Evolutionary conservation across 441 rosid genomes (phyloP), one percentile per base, ranked within the genome.

Genomic region (Daphne laureola): DNA sequence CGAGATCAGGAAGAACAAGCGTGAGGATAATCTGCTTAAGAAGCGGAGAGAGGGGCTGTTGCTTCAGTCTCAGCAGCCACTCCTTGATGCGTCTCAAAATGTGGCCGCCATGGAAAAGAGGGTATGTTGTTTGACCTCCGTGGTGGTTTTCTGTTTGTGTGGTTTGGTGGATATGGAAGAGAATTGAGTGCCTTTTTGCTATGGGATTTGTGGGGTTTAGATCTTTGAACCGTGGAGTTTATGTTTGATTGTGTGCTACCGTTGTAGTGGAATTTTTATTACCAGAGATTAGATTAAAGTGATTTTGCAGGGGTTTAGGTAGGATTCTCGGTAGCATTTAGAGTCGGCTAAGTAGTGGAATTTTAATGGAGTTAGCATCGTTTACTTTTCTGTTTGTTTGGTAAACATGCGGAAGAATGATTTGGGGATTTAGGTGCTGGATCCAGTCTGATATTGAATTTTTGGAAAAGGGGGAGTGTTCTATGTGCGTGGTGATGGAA

Each of bases 1-100:
- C 43, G 85, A 79, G 85, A 82, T 82, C 74, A 66, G 88, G 55
- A 79, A 79, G 74, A 77, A 65, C 70, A 82, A 79, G 67, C 78
- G 88, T 16, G 89, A 82, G 65, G 89, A 82, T 46, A 82, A 71
- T 70, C 77, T 82, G 40, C 77, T 75, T 50, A 82, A 82, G 82
- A 79, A 79, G 64, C 70, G 89, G 6, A 77, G 89, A 13, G 89
- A 82, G 67, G 89, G 83, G 8, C 76, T 82, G 54, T 46, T 59
- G 63, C 78, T 67, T 18, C 84, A 70, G 68, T 69, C 87, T 26
- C 84, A 69, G 58, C 83, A 70, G 62, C 73, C 73, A 53, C 49
- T 47, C 31, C 71, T 71, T 51, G 87, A 77, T 50, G 74, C 59
- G 12, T 58, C 61, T 15, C 82, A 76, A 47, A 74, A 64, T 64